A percentile compares a stretch with the other conserved stretches of the same genome.
Conservation (phyloP, 345 rosid species). For the Cardamine resedifolia region DNA sequence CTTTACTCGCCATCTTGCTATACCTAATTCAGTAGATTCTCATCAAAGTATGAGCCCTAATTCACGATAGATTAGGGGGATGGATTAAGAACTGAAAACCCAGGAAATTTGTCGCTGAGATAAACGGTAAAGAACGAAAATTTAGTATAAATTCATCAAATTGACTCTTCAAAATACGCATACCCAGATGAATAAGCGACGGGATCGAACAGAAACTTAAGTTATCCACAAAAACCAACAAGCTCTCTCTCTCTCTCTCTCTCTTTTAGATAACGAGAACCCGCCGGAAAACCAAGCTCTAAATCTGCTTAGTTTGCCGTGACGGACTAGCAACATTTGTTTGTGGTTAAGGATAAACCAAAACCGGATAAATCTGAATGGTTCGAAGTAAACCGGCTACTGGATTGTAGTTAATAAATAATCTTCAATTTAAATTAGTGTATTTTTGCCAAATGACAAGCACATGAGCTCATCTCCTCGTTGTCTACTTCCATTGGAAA, state of each 20-base stretch:
- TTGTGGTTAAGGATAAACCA: constrained; percentile 13
- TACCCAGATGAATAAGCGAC: background rate
- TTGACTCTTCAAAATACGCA: background rate
- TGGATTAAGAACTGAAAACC: constrained; percentile 11
- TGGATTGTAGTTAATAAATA: no score
- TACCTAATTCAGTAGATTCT: background rate
- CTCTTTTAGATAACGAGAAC: background rate
- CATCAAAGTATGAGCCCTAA: background rate
- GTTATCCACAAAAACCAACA: constrained; percentile 4
- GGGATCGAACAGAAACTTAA: background rate
- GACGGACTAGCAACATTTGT: background rate
- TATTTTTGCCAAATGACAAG: background rate
- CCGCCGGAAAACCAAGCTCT: background rate
- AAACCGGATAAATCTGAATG: background rate
- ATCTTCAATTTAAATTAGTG: background rate
- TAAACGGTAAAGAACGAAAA: background rate
- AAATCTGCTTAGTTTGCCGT: background rate
- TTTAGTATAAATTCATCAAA: background rate
- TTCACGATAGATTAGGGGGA: background rate
- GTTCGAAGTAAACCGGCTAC: constrained; percentile 15
- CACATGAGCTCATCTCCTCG: constrained; percentile 6
- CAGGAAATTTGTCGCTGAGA: background rate
- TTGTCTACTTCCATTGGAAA: background rate
- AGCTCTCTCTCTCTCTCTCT: background rate
- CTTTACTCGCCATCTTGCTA: constrained; percentile 60